A percentile compares a stretch with the other conserved stretches of the same genome.
Evolutionary conservation across 768 basidiomycete species (phyloP).

Genomic region (Lyophyllum atratum): DNA sequence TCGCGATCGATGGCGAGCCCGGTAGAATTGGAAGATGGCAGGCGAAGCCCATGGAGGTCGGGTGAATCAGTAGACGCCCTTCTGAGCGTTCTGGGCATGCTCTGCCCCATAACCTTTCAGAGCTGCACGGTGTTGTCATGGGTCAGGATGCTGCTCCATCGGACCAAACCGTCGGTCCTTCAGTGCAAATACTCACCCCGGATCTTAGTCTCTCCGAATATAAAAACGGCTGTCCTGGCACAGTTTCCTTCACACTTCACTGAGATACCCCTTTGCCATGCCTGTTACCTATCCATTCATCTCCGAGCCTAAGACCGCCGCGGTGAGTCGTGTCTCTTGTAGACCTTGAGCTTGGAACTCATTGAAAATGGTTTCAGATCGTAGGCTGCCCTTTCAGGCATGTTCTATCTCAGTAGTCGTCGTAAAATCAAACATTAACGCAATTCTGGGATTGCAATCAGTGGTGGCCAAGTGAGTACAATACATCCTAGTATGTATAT

Average conservation of each 20-base stretch:
- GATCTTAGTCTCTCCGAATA: slow-evolving; percentile 6
- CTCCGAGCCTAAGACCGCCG: slow-evolving; percentile 69
- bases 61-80: background rate
- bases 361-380: slow-evolving; percentile 50
- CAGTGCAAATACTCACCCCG: background rate
- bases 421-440: slow-evolving; percentile 6
- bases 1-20: background rate
- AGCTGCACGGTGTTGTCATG: background rate
- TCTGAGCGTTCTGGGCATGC: slow-evolving; percentile 1
- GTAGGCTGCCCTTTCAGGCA: slow-evolving; percentile 97
- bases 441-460: slow-evolving; percentile 23
- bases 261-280: slow-evolving; percentile 20
- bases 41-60: background rate
- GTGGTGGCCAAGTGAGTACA: slow-evolving; percentile 64
- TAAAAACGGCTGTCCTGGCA: background rate
- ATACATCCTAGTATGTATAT: background rate
- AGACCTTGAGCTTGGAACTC: background rate
- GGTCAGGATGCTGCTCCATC: background rate
- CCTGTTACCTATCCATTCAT: slow-evolving; percentile 49
- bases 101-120: background rate
- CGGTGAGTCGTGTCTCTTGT: slow-evolving; percentile 52
- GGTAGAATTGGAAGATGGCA: background rate
- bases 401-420: slow-evolving; percentile 26
- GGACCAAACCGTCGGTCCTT: background rate
- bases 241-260: background rate